Evolutionary conservation across 176 grass and related monocot species (phyloP), one percentile per base, ranked within the genome.

Genomic region (Eragrostis curvula): DNA sequence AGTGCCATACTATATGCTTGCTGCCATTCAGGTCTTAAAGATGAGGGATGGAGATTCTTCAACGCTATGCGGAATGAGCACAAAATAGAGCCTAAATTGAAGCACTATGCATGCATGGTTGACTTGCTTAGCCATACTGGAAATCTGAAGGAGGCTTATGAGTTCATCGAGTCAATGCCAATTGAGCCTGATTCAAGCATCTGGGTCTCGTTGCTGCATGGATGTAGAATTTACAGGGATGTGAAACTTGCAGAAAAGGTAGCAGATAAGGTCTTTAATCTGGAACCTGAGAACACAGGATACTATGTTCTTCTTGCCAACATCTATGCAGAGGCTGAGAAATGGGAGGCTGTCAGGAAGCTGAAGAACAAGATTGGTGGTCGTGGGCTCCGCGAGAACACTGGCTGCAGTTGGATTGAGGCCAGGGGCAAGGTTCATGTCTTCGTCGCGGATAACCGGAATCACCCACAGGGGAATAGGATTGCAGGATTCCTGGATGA

Each of bases 271-370:
- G 80, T 94, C 46, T 90, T 94, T 52, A 64, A 88, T 48, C 70
- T 94, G 64, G 92, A 97, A 72, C 95, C 95, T 84, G 88, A 94
- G 44, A 97, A 97, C 64, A 89, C 89, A 17, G 88, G 83, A 15
- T 88, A 92, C 89, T 97, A 94, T 76, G 85, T 94, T 51, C 85
- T 94, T 79, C 88, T 97, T 50, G 85, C 95, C 47, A 97, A 97
- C 70, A 94, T 94, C 72, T 94, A 97, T 51, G 83, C 90, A 8
- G 95, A 97, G 44, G 92, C 89, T 65, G 95, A 94, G 81, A 92
- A 72, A 83, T 94, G 95, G 92, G 90, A 94, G 79, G 83, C 86
- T 80, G 88, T 92, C 32, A 92, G 89, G 80, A 90, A 84, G 83
- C 69, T 97, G 50, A 90, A 79, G 73, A 85, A 80, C 50, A 90